Evolutionary conservation across 148 eudicot species (phyloP).

Genomic region (Camellia granthamiana): DNA sequence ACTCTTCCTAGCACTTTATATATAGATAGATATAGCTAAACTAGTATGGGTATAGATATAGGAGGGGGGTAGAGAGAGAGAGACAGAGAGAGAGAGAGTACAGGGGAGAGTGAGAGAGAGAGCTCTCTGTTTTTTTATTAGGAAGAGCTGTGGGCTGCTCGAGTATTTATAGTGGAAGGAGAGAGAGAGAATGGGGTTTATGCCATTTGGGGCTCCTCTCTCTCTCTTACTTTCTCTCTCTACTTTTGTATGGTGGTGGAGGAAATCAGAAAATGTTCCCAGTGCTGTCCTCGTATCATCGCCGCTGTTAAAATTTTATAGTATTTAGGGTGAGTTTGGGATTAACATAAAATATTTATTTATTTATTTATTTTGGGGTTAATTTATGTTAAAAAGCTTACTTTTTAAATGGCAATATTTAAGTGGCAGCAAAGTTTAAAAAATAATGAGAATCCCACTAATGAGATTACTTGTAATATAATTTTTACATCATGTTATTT

Average conservation of each 20-base stretch:
- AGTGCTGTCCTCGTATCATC: not conserved
- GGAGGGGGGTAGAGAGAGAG: too few species aligned
- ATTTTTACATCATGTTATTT: too few species aligned
- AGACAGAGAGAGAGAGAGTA: not conserved
- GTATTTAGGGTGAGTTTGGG: too few species aligned
- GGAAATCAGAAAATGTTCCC: not conserved
- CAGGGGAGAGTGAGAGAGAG: not conserved
- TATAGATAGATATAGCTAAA: not conserved
- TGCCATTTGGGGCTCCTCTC: not conserved
- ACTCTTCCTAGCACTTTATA: not conserved
- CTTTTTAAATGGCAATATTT: too few species aligned
- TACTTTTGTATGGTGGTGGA: not conserved
- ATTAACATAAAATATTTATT: too few species aligned
- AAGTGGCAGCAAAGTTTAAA: too few species aligned
- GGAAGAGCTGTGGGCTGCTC: not conserved
- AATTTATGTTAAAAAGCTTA: too few species aligned
- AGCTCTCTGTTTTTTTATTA: conserved; percentile 12
- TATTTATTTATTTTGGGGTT: too few species aligned
- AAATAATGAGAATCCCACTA: too few species aligned
- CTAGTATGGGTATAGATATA: not conserved
- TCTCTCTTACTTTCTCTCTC: not conserved
- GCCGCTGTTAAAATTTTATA: not conserved
- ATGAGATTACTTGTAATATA: too few species aligned
- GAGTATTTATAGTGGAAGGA: conserved; percentile 9
- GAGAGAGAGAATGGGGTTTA: not conserved